Percentiles rank a stretch among this genome's conserved stretches.
Conservation (phyloP, 345 rosid species). For the Triadica sebifera region DNA sequence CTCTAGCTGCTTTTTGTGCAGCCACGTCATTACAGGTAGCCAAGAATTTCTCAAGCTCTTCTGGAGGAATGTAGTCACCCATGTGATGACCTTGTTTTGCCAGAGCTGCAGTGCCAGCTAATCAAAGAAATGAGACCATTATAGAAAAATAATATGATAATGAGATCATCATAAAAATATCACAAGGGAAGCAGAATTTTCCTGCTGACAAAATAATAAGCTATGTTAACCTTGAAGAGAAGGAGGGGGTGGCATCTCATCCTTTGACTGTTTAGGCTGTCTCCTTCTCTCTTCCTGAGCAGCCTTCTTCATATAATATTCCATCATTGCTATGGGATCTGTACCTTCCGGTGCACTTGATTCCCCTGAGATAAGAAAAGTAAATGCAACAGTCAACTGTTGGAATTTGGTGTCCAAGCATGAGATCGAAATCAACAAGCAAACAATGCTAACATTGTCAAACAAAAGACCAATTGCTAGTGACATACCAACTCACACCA, state of each 20-base stretch:
- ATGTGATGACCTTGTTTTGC: slow-evolving; percentile 90
- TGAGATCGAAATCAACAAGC: neutral
- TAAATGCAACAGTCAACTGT: slow-evolving; percentile 2
- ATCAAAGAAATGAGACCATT: neutral
- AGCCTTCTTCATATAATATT: slow-evolving; percentile 95
- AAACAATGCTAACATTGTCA: neutral
- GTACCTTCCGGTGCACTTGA: slow-evolving; percentile 35
- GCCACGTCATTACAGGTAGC: slow-evolving; percentile 75
- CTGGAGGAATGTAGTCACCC: slow-evolving; percentile 95
- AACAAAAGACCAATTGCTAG: neutral
- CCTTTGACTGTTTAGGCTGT: slow-evolving; percentile 93
- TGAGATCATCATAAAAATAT: neutral
- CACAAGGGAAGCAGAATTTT: neutral
- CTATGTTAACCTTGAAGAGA: slow-evolving; percentile 71
- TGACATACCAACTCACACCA: neutral
- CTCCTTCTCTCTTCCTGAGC: slow-evolving; percentile 91
- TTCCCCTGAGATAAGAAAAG: slow-evolving; percentile 22
- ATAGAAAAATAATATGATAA: neutral
- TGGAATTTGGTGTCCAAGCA: neutral
- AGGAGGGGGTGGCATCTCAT: slow-evolving; percentile 98
- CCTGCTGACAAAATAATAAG: slow-evolving; percentile 1
- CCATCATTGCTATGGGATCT: slow-evolving; percentile 98
- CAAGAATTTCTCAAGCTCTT: slow-evolving; percentile 92
- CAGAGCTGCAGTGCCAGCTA: slow-evolving; percentile 34
- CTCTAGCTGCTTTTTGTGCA: slow-evolving; percentile 61